Percentiles rank a stretch among this genome's conserved stretches.
Evolutionary conservation across 441 rosid species (phyloP).

Genomic region (Pelargonium citronellum): DNA sequence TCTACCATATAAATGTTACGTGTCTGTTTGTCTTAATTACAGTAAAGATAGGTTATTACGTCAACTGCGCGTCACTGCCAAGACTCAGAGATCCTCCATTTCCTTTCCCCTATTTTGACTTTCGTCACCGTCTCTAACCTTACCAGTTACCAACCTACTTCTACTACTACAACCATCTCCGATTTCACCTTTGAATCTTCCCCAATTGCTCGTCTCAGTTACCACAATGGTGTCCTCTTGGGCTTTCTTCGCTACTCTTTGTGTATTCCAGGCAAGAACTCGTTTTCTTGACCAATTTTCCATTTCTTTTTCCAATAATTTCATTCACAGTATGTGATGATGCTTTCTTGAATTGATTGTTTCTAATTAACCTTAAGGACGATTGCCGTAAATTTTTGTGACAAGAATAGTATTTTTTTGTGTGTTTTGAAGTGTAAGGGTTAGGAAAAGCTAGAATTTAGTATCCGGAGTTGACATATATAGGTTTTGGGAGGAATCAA

Average conservation of each 20-base stretch:
- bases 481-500: conserved; percentile 6
- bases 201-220: neutral
- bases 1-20: neutral
- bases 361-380: neutral
- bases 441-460: neutral
- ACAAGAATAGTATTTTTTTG: neutral
- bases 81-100: neutral
- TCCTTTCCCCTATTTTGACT: neutral
- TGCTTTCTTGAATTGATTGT: too few relatives aligned
- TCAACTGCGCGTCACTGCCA: neutral
- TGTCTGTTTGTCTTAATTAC: neutral
- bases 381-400: neutral
- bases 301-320: neutral
- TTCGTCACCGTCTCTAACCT: neutral
- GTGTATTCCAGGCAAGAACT: neutral
- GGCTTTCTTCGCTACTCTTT: neutral
- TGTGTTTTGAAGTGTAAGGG: neutral
- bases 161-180: neutral
- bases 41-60: neutral
- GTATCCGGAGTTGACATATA: neutral
- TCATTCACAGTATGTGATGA: neutral
- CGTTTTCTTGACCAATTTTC: neutral
- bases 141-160: neutral
- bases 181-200: too few relatives aligned
- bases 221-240: neutral